Base-by-base conservation (phyloP, 2,329 filamentous ascomycete species). In the Biscogniauxia sp. region DNA sequence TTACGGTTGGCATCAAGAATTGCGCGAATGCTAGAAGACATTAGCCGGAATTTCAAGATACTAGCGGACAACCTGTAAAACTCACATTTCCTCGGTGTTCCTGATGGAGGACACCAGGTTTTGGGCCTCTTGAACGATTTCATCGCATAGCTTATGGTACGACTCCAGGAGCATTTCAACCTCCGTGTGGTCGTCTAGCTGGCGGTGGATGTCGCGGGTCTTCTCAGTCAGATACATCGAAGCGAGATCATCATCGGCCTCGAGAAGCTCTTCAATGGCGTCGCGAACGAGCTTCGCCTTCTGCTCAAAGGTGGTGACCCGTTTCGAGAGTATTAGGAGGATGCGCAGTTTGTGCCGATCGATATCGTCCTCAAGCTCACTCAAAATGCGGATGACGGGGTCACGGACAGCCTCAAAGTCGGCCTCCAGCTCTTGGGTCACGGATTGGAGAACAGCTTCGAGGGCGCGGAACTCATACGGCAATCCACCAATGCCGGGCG, bases 1-100 rank as follows among this genome's bases (percentile, higher is more conserved):
- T 99, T 99, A 67, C 95, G 93, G 74, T 99, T 99, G 58, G 95
- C 94, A 74, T 99, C 95, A 32, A 99, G 87, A 67, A 99, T 99
- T 23, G 95, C 95, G 74, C 95, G 96, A 64, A 97, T 92, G 55
- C 92, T 96, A 60, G 5, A 45, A n/a, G 2, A 23, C 13, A 60
- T 49, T 62, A 72, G 70, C 75, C 61, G 73, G 66, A 55, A 15
- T 20, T 50, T 55, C 26, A 37, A 37, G 9, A 28, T 28, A 19
- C 5, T 53, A 20, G 37, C 17, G 3, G 50, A 20, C 13, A 15
- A 50, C 25, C 11, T 20, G 59, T 52, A 19, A 32, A 49, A 2
- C 89, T 78, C 82, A 96, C 92, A 99, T 96, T 78, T 99, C 95
- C 77, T 99, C 95, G 0, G 95, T 99, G 77, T 98, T 99, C 69